Evolutionary conservation across 1,284 basidiomycete genomes (phyloP), one percentile per base, ranked within the genome.

Genomic region (Chalciporus piperatoides): DNA sequence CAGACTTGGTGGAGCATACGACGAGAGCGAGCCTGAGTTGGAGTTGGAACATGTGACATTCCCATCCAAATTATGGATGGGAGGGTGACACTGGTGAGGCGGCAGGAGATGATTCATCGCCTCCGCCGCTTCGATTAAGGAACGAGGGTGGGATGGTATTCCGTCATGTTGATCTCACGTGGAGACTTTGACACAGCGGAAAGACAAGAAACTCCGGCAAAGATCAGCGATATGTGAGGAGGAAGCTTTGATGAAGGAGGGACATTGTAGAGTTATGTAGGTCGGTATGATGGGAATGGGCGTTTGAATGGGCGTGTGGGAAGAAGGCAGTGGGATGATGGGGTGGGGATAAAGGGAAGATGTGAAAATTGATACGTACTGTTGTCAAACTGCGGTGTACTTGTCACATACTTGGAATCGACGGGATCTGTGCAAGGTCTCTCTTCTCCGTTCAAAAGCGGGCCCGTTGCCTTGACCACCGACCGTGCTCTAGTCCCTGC

Each of bases 41-140:
- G 76, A 83, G 68, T 71, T 94, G 54, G 90, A 93, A 68, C 93
- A 93, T 66, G 62, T 86, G 66, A 93, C 90, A 41, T 86, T 81
- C 64, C 65, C 68, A 14, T 59, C 64, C 41, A 62, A 64, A 38
- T 69, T 78, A 57, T 49, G 12, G 50, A 28, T 14, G 8, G 53
- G 49, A n/a, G n/a, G n/a, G 19, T 19, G 19, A 19, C 19, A 19
- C 19, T 19, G 19, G 19, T 19, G 19, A 19, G 19, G 19, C 3
- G 19, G 2, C 19, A 58, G 54, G 52, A 55, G 54, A 63, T 38
- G 41, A 14, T 15, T 37, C 30, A 32, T 32, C 38, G 21, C 5
- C 21, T 17, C 17, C 25, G 51, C 81, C 80, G 23, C 74, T 93
- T 15, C 91, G 91, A 19, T 65, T 80, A 57, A 71, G 73, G 55